These are phyloP conservation scores for Oryza australiensis DNA, from an alignment of 176 grass and related monocot species.

Conservation along the genomic window DNA sequence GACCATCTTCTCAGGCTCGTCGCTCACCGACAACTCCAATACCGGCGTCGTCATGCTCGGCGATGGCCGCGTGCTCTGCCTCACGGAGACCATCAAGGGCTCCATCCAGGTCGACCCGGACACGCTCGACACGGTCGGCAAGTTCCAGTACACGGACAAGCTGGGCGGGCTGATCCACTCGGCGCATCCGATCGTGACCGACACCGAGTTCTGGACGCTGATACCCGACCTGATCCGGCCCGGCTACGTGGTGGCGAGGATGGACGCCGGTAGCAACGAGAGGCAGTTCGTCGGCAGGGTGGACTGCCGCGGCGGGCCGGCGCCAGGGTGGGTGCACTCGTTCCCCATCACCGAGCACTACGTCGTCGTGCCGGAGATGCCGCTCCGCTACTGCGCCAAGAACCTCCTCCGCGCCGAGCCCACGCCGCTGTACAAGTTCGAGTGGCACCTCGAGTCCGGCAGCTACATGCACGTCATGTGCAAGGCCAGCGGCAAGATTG, in stretches of 20 bases:
- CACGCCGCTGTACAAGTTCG: slow-evolving; percentile 98
- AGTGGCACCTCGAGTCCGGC: slow-evolving; percentile 79
- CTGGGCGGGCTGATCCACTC: slow-evolving; percentile 85
- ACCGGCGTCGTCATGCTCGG: slow-evolving; percentile 88
- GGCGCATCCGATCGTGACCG: slow-evolving; percentile 86
- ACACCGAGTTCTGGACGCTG: slow-evolving; percentile 83
- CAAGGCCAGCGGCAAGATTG: slow-evolving; percentile 88
- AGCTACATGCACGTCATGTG: slow-evolving; percentile 99
- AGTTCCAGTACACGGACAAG: slow-evolving; percentile 77
- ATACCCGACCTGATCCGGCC: slow-evolving; percentile 82
- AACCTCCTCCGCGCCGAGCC: slow-evolving; percentile 94
- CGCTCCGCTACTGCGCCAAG: slow-evolving; percentile 78
- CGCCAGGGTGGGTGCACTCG: slow-evolving; percentile 98
- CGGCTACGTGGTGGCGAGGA: slow-evolving; percentile 67
- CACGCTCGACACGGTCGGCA: slow-evolving; percentile 85
- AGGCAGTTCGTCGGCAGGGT: slow-evolving; percentile 78
- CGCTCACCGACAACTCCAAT: slow-evolving; percentile 99
- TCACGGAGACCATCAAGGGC: slow-evolving; percentile 94
- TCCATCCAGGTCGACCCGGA: slow-evolving; percentile 87
- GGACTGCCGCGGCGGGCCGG: slow-evolving; percentile 76
- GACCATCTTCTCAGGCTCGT: slow-evolving; percentile 75
- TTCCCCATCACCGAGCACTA: slow-evolving; percentile 90
- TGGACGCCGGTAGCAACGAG: slow-evolving; percentile 83
- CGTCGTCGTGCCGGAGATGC: slow-evolving; percentile 96
- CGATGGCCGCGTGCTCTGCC: slow-evolving; percentile 92